Evolutionary conservation across 2,329 filamentous ascomycete species (phyloP).

Genomic region (Hymenoscyphus salicellus): DNA sequence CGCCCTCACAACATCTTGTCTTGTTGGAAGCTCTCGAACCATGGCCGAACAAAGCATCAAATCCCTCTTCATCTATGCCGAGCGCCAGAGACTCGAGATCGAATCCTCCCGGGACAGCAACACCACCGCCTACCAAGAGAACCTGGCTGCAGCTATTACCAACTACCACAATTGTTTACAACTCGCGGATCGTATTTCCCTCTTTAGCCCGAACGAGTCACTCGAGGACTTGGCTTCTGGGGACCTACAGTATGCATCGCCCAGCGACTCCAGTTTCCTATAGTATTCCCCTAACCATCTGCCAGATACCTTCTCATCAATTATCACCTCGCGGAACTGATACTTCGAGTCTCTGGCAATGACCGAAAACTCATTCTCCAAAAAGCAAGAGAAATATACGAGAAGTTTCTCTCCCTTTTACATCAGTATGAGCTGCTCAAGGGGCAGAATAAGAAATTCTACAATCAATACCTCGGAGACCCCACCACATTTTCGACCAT

Average conservation of each 20-base stretch:
- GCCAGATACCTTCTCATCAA: constrained; percentile 70
- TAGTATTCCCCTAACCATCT: background rate
- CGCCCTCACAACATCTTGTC: background rate
- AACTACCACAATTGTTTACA: constrained; percentile 71
- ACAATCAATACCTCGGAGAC: constrained; percentile 70
- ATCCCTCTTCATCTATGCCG: constrained; percentile 53
- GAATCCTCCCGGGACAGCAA: constrained; percentile 64
- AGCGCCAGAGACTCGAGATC: constrained; percentile 53
- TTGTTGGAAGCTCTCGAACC: constrained; percentile 15
- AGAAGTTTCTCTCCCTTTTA: constrained; percentile 71
- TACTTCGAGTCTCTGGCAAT: constrained; percentile 61
- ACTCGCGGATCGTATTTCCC: constrained; percentile 65
- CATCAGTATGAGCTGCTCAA: constrained; percentile 76
- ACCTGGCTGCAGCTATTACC: constrained; percentile 63
- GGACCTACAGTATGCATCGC: constrained; percentile 70
- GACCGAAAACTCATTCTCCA: constrained; percentile 63
- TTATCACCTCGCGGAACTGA: constrained; percentile 76
- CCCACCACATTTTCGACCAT: constrained; percentile 71
- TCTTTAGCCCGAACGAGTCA: constrained; percentile 89
- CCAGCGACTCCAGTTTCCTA: background rate
- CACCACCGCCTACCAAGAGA: constrained; percentile 63
- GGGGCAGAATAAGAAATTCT: constrained; percentile 61
- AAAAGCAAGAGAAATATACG: constrained; percentile 67
- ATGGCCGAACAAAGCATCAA: constrained; percentile 48
- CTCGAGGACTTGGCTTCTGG: constrained; percentile 81